Conservation (phyloP, 2,329 filamentous ascomycete genomes). For the Clonostachys solani region DNA sequence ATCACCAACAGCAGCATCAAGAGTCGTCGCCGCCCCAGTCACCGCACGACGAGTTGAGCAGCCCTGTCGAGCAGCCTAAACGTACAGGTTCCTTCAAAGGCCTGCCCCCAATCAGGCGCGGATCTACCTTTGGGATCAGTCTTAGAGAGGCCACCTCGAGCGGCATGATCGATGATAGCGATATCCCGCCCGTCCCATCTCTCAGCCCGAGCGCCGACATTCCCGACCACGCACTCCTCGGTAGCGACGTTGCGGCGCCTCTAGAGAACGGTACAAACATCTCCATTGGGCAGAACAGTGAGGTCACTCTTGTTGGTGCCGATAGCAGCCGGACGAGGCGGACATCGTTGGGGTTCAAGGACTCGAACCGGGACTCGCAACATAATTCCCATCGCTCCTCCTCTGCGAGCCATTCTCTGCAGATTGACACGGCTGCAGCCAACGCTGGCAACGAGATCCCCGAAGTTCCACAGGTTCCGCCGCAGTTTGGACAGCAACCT, state of each 20-base stretch:
- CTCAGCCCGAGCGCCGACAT: neutral
- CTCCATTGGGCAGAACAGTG: constrained; percentile 2
- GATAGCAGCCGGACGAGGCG: constrained; percentile 1
- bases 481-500: constrained; percentile 1
- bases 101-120: constrained; percentile 53
- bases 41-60: neutral
- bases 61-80: too few species aligned
- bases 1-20: neutral
- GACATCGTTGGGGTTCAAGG: neutral
- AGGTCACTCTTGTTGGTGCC: constrained; percentile 2
- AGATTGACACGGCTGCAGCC: neutral
- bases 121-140: constrained; percentile 48
- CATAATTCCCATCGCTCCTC: neutral
- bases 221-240: neutral
- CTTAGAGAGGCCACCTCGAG: constrained; percentile 17
- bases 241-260: neutral
- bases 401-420: neutral
- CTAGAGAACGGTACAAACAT: neutral
- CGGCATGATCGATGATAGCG: constrained; percentile 15
- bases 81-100: constrained; percentile 44
- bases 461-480: too few species aligned
- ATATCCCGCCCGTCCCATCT: constrained; percentile 1
- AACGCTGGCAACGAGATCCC: neutral
- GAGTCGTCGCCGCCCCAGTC: neutral
- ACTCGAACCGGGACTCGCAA: neutral